These are phyloP conservation scores for Schizophyllum commune DNA, from an alignment of 1,284 basidiomycete species.

Conservation along the genomic window DNA sequence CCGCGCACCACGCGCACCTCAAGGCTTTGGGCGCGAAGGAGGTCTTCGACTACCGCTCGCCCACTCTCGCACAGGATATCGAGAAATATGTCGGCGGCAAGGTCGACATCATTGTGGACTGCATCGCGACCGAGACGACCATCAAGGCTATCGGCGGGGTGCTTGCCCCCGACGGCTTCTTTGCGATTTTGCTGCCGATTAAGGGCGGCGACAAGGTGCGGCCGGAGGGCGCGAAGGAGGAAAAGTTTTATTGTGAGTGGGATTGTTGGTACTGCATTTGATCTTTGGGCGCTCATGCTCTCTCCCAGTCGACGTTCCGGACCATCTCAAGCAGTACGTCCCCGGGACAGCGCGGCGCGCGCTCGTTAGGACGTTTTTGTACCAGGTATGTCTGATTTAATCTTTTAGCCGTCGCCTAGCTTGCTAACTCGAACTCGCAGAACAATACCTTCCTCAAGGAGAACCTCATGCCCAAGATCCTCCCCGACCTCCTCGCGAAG, in stretches of 20 bases:
- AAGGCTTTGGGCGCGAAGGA: constrained; percentile 39
- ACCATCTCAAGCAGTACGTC: constrained; percentile 1
- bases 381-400: constrained; percentile 22
- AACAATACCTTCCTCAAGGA: constrained; percentile 34
- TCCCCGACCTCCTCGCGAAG: constrained; percentile 31
- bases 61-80: constrained; percentile 2
- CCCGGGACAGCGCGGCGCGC: constrained; percentile 26
- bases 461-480: constrained; percentile 36
- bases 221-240: constrained; percentile 15
- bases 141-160: constrained; percentile 28
- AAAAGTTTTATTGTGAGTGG: constrained; percentile 22
- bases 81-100: constrained; percentile 10
- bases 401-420: neutral
- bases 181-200: constrained; percentile 40
- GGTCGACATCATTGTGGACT: constrained; percentile 32
- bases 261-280: neutral
- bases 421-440: neutral
- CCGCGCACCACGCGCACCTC: constrained; percentile 37
- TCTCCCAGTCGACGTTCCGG: neutral
- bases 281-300: neutral
- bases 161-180: constrained; percentile 25
- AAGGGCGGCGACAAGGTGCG: constrained; percentile 34
- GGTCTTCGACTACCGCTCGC: constrained; percentile 44
- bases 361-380: constrained; percentile 36
- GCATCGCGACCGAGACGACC: constrained; percentile 32